A percentile compares a stretch with the other conserved stretches of the same genome.
Evolutionary conservation across 139 green algal genomes (phyloP).

Genomic region (Tetradesmus lagerheimii): DNA sequence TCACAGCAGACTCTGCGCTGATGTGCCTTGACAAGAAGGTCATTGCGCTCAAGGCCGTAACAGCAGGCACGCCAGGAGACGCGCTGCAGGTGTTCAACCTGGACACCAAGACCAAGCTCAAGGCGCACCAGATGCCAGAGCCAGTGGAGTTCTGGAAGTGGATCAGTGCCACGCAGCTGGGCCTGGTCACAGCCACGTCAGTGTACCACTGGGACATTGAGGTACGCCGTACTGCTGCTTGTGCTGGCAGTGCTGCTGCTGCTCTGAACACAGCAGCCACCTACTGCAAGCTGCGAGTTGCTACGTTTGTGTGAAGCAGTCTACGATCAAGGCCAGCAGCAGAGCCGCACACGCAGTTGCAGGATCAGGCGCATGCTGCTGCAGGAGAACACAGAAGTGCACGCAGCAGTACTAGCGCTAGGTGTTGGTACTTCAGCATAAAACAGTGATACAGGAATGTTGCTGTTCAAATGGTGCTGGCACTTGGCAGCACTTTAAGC

Average conservation of each 20-base stretch:
- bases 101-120: slow-evolving; percentile 98
- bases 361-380: too few relatives aligned
- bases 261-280: neutral
- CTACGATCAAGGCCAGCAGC: neutral
- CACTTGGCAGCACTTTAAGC: too few relatives aligned
- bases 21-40: slow-evolving; percentile 96
- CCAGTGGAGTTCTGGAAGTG: slow-evolving; percentile 99
- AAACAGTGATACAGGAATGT: too few relatives aligned
- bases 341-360: too few relatives aligned
- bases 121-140: slow-evolving; percentile 95
- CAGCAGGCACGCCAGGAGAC: slow-evolving; percentile 73
- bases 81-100: slow-evolving; percentile 99
- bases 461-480: too few relatives aligned
- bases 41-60: slow-evolving; percentile 92
- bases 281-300: neutral
- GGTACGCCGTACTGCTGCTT: slow-evolving; percentile 55
- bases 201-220: slow-evolving; percentile 99
- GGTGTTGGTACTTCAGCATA: too few relatives aligned
- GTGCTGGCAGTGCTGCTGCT: neutral
- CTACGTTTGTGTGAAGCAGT: too few relatives aligned
- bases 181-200: slow-evolving; percentile 90
- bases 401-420: too few relatives aligned
- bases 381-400: too few relatives aligned
- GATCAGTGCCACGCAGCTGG: slow-evolving; percentile 87
- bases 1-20: slow-evolving; percentile 97